Percentiles rank a stretch among this genome's conserved stretches.
These are phyloP conservation scores for Blastomyces parvus DNA, from an alignment of 2,329 filamentous ascomycete species.

Conservation along the genomic window DNA sequence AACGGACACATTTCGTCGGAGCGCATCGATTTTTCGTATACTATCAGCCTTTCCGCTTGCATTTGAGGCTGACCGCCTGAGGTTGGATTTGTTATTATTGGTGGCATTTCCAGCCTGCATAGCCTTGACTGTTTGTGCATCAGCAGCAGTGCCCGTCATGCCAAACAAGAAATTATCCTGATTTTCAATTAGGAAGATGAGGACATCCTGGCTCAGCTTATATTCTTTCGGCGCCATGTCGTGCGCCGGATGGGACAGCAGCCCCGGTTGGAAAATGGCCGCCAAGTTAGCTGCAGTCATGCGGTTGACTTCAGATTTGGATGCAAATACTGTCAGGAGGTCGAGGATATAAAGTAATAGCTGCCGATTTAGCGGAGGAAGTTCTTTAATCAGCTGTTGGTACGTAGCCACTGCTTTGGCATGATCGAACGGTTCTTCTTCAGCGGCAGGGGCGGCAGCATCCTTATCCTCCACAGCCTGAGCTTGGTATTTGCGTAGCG, in stretches of 20 bases:
- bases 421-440: conserved; percentile 64
- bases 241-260: conserved; percentile 86
- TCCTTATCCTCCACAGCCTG: conserved; percentile 63
- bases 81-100: conserved; percentile 39
- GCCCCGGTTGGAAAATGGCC: conserved; percentile 94
- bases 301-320: conserved; percentile 90
- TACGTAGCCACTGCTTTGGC: conserved; percentile 69
- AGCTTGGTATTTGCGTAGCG: conserved; percentile 59
- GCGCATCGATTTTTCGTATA: conserved; percentile 63
- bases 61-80: conserved; percentile 72
- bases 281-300: conserved; percentile 94
- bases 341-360: conserved; percentile 92
- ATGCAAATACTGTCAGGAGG: conserved; percentile 89
- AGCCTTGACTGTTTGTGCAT: conserved; percentile 62
- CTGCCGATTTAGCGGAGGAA: conserved; percentile 88
- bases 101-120: conserved; percentile 54
- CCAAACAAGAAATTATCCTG: conserved; percentile 97
- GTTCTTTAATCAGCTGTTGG: conserved; percentile 80
- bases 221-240: conserved; percentile 96
- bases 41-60: conserved; percentile 84
- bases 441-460: conserved; percentile 52
- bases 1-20: conserved; percentile 78
- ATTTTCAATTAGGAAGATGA: conserved; percentile 97
- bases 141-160: conserved; percentile 98
- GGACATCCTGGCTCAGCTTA: conserved; percentile 85